These are phyloP conservation scores for Saturnispora sekii DNA, from an alignment of 805 yeast species.

Conservation along the genomic window DNA sequence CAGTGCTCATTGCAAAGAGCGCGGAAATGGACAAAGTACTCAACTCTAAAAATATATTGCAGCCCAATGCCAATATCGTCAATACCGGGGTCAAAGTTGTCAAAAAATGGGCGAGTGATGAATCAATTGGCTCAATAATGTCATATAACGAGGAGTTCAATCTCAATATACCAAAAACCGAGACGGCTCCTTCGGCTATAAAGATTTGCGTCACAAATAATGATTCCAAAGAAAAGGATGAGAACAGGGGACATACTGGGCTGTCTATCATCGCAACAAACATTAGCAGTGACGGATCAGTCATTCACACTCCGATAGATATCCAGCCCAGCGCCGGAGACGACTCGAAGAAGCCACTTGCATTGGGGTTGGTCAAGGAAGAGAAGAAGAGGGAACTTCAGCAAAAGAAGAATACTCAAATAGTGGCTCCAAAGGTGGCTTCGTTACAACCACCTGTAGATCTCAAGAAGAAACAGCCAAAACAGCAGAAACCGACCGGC, in stretches of 20 bases:
- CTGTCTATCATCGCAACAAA: background rate
- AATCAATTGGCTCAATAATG: constrained; percentile 2
- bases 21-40: constrained; percentile 12
- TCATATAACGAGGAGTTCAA: constrained; percentile 6
- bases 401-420: too few relatives aligned
- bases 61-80: background rate
- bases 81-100: background rate
- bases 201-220: background rate
- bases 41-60: constrained; percentile 10
- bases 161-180: background rate
- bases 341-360: too few relatives aligned
- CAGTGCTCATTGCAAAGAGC: constrained; percentile 5
- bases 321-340: background rate
- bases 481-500: background rate
- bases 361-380: too few relatives aligned
- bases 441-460: background rate
- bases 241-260: background rate
- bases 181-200: background rate
- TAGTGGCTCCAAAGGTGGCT: too few relatives aligned
- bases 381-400: too few relatives aligned
- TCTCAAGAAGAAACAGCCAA: background rate
- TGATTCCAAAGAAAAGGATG: background rate
- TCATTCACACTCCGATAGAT: constrained; percentile 4
- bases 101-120: constrained; percentile 1
- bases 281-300: background rate